These are phyloP conservation scores for Astragalus glycyphyllos DNA, from an alignment of 306 rosid species.

Conservation along the genomic window DNA sequence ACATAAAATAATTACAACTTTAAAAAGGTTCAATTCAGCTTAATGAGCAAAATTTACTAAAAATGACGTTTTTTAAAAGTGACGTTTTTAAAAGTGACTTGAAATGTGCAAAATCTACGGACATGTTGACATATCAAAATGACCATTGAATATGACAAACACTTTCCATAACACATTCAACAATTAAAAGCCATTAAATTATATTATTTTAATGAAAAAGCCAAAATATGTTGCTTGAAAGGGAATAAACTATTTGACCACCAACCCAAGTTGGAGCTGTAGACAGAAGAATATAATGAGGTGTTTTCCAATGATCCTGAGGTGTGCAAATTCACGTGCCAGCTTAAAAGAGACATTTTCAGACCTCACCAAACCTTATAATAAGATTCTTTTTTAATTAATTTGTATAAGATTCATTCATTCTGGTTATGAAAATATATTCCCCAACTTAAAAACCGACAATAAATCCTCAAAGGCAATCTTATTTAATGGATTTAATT, in stretches of 20 bases:
- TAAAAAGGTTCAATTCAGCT: too few species aligned
- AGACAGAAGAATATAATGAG: constrained; percentile 34
- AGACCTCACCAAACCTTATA: neutral
- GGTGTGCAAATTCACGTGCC: constrained; percentile 4
- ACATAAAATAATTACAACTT: too few species aligned
- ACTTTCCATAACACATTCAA: constrained; percentile 8
- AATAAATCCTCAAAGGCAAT: too few species aligned
- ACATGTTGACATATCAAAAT: neutral
- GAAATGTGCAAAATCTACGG: too few species aligned
- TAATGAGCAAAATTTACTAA: too few species aligned
- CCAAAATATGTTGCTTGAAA: constrained; percentile 13
- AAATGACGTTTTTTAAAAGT: too few species aligned
- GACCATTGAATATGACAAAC: neutral
- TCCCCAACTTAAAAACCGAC: too few species aligned
- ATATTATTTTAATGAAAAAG: constrained; percentile 7
- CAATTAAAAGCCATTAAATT: neutral
- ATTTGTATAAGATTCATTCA: too few species aligned
- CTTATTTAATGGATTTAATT: too few species aligned
- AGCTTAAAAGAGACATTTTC: neutral
- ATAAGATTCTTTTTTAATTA: neutral
- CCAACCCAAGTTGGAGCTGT: constrained; percentile 42
- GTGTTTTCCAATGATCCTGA: constrained; percentile 30
- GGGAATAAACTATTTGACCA: constrained; percentile 40
- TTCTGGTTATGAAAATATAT: too few species aligned
- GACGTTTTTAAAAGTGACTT: too few species aligned